A percentile compares a stretch with the other conserved stretches of the same genome.
These are phyloP conservation scores for Benincasa hispida DNA, from an alignment of 306 rosid genomes.

Conservation along the genomic window DNA sequence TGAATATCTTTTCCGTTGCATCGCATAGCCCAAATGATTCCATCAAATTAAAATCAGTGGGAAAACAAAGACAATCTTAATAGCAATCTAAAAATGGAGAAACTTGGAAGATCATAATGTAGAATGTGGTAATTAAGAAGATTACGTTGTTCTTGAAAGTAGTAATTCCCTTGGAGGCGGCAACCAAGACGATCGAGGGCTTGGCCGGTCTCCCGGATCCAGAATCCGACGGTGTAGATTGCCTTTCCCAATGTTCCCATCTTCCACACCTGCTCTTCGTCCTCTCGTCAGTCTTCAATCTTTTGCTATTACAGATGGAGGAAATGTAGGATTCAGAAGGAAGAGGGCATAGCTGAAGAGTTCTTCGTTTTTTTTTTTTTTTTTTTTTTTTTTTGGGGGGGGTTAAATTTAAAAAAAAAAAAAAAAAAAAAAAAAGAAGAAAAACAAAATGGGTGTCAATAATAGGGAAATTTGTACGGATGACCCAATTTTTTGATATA, in stretches of 20 bases:
- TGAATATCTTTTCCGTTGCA: background rate
- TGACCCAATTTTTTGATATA: too few species aligned
- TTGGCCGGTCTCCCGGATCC: conserved; percentile 97
- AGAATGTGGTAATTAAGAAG: background rate
- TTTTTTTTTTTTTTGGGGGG: too few species aligned
- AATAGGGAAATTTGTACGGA: too few species aligned
- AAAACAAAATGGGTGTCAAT: too few species aligned
- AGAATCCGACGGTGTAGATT: conserved; percentile 82
- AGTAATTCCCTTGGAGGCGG: conserved; percentile 78
- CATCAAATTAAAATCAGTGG: background rate
- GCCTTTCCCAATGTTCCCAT: conserved; percentile 88
- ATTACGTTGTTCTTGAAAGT: conserved; percentile 80
- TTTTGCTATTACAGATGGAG: background rate
- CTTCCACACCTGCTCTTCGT: background rate
- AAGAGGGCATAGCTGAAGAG: background rate
- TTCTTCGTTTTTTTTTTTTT: background rate
- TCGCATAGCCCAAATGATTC: background rate
- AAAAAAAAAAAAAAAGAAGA: too few species aligned
- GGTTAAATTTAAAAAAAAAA: too few species aligned
- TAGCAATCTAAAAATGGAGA: background rate
- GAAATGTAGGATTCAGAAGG: background rate
- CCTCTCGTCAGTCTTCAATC: background rate
- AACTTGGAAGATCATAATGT: background rate
- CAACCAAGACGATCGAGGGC: conserved; percentile 90
- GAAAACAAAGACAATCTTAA: background rate